Base-by-base conservation (phyloP, 306 rosid genomes). In the Carpinus fangiana region DNA sequence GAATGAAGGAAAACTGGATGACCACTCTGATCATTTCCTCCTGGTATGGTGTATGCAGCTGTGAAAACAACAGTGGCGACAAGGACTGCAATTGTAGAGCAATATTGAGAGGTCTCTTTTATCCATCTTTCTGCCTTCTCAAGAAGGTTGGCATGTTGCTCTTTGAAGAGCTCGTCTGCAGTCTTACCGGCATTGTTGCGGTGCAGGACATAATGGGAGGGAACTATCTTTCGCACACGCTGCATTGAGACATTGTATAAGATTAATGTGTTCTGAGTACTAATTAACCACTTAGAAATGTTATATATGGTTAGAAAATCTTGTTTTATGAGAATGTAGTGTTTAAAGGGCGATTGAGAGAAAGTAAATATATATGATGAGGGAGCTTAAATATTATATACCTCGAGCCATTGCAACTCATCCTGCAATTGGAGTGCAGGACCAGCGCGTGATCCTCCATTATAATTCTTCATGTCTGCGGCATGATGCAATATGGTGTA, bases 401-500 rank as follows among this genome's bases (percentile, higher is more conserved):
- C 34, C 34, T 31, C 5, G 2, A 56, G 10, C 69, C 77, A 73
- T 38, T 21, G 8, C 52, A 73, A 12, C 26, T 73, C 77, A 0
- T 56, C 26, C 11, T 51, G 41, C 68, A 73, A 38, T 20, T 56
- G 16, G 21, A 73, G 20, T 1, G 69, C 69, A 20, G 69, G 68
- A 16, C 61, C 85, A 60, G 38, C 14, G 16, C 4, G 20, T 8
- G 11, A 7, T 21, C 20, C 53, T 12, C 53, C 7, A 7, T 5
- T 1, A 43, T 43, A 38, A 5, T 43, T 20, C 18, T 2, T 21
- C 51, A 8, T 73, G 36, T 73, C 53, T 0, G 77, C 51, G 55
- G 3, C 77, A 5, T 73, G 77, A 48, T 73, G 77, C 68, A 73
- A 56, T 57, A 73, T 17, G 43, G 77, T 57, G 53, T 73, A 55